These are phyloP conservation scores for Suillus spraguei DNA, from an alignment of 768 basidiomycete species.

Conservation along the genomic window DNA sequence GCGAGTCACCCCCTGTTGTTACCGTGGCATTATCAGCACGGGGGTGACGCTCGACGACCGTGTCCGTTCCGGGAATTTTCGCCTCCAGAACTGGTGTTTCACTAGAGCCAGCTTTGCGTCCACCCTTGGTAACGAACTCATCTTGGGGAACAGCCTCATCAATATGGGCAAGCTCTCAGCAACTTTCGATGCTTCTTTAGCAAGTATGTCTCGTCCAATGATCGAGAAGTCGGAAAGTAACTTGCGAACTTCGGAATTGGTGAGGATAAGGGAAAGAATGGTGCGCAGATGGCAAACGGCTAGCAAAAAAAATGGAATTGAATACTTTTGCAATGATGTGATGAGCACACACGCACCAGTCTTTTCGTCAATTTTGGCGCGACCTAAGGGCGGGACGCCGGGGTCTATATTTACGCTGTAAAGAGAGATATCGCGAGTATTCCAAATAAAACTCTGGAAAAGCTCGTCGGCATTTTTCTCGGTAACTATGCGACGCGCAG, in stretches of 20 bases:
- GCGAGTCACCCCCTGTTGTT: constrained; percentile 35
- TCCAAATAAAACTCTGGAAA: constrained; percentile 89
- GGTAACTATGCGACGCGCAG: constrained; percentile 66
- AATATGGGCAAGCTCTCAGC: constrained; percentile 57
- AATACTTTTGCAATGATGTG: background rate
- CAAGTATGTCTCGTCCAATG: constrained; percentile 83
- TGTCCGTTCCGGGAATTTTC: constrained; percentile 47
- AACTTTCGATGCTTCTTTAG: too few relatives aligned
- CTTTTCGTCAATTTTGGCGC: constrained; percentile 58
- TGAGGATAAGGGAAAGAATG: constrained; percentile 81
- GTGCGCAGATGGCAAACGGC: constrained; percentile 88
- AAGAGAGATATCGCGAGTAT: constrained; percentile 54
- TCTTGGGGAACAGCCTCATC: constrained; percentile 71
- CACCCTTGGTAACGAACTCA: constrained; percentile 59
- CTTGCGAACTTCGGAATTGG: constrained; percentile 93
- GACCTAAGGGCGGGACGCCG: constrained; percentile 48
- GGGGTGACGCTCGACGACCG: constrained; percentile 51
- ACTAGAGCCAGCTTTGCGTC: constrained; percentile 41
- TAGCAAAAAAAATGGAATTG: constrained; percentile 33
- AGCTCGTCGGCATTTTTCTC: constrained; percentile 92
- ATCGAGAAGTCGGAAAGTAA: constrained; percentile 77
- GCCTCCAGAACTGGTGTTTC: constrained; percentile 52
- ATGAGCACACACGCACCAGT: constrained; percentile 47
- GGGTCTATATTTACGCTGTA: constrained; percentile 45
- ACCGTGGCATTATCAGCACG: constrained; percentile 45